These are phyloP conservation scores for Borovskyia barvae DNA, from an alignment of 208 protist species.

Conservation along the genomic window DNA sequence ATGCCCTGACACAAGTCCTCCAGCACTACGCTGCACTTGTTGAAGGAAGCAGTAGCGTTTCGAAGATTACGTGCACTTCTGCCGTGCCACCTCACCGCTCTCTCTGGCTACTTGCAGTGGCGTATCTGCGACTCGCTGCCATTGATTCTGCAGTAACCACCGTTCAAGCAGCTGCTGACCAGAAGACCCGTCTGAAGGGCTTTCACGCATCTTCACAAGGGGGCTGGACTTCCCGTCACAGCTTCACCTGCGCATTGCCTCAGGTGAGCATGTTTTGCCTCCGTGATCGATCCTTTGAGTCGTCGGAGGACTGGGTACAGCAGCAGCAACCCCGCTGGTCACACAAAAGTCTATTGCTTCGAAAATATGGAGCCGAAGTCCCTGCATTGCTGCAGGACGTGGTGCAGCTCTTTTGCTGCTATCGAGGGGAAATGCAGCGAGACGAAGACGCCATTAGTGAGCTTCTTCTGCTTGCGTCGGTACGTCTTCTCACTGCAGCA, in stretches of 20 bases:
- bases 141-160: too few relatives aligned
- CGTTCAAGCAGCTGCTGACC: too few relatives aligned
- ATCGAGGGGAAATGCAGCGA: constrained; percentile 23
- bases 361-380: background rate
- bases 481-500: constrained; percentile 13
- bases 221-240: constrained; percentile 3
- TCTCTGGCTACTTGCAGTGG: constrained; percentile 44
- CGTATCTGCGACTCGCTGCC: constrained; percentile 41
- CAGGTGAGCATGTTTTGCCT: constrained; percentile 23
- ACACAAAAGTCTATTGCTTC: constrained; percentile 3
- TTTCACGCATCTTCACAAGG: background rate
- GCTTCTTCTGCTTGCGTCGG: constrained; percentile 32
- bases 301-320: constrained; percentile 31
- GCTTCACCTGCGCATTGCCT: constrained; percentile 20
- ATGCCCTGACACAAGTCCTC: constrained; percentile 32
- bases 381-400: constrained; percentile 7
- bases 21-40: constrained; percentile 21
- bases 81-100: constrained; percentile 22
- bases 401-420: constrained; percentile 6
- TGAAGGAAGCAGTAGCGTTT: too few relatives aligned
- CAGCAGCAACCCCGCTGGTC: constrained; percentile 2
- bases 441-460: constrained; percentile 13
- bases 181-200: too few relatives aligned
- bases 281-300: constrained; percentile 30
- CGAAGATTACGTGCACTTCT: background rate